Evolutionary conservation across 164 flowering plant genomes (phyloP).

Genomic region (Stephania yunnanensis): DNA sequence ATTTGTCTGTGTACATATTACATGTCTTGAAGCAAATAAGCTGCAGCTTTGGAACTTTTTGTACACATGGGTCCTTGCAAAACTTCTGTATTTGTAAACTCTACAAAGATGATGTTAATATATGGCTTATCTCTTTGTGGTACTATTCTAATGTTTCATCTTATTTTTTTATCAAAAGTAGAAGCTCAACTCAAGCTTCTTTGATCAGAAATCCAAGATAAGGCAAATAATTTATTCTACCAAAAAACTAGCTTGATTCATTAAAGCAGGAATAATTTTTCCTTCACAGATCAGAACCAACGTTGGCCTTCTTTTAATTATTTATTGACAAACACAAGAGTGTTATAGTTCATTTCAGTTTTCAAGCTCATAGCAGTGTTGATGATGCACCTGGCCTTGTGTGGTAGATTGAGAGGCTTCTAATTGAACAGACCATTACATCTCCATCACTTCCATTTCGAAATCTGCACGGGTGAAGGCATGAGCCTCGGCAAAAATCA

Average conservation of each 20-base stretch:
- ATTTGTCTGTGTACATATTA: constrained; percentile 8
- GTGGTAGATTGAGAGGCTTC: neutral
- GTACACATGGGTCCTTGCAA: constrained; percentile 3
- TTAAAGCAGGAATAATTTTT: too few relatives aligned
- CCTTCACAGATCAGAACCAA: too few relatives aligned
- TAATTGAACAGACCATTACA: neutral
- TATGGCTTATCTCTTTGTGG: neutral
- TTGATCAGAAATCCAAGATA: neutral
- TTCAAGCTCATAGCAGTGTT: neutral
- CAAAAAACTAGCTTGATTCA: neutral
- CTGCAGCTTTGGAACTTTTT: constrained; percentile 12
- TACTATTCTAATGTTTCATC: neutral
- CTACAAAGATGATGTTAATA: constrained; percentile 11
- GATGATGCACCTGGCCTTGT: neutral
- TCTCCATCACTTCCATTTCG: neutral
- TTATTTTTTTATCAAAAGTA: neutral
- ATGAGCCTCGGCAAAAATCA: too few relatives aligned
- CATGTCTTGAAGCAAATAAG: constrained; percentile 15
- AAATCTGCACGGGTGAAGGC: too few relatives aligned
- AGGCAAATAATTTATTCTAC: neutral
- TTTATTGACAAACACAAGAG: too few relatives aligned
- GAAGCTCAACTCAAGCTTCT: neutral
- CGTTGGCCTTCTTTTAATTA: too few relatives aligned
- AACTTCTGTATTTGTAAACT: constrained; percentile 3
- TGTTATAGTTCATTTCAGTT: too few relatives aligned